phyloP scores from a whole-genome alignment of 2,329 filamentous ascomycete species.

The Pyrenochaeta sp. region DNA sequence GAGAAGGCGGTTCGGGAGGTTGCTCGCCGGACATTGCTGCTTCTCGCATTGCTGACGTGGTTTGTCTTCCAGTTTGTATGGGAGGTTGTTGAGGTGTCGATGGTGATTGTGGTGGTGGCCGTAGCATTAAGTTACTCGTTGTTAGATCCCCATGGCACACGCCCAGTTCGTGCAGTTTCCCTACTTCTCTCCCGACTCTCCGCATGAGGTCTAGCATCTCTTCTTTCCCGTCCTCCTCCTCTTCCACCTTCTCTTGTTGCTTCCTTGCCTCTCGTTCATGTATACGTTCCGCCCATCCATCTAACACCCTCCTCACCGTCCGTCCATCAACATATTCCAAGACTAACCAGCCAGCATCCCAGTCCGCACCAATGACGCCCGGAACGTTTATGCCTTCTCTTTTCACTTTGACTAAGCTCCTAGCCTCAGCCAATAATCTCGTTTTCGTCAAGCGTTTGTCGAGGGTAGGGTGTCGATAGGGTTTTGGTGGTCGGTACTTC shows the following conservation, averaged over 20 bases:
- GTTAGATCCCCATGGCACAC: slow-evolving; percentile 95
- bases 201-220: slow-evolving; percentile 66
- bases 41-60: slow-evolving; percentile 32
- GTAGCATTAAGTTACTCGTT: slow-evolving; percentile 94
- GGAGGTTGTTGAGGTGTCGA: not conserved
- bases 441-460: slow-evolving; percentile 87
- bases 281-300: slow-evolving; percentile 65
- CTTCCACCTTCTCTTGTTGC: slow-evolving; percentile 24
- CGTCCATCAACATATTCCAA: slow-evolving; percentile 63
- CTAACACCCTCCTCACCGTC: slow-evolving; percentile 74
- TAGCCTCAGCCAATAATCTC: slow-evolving; percentile 86
- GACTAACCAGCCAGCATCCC: slow-evolving; percentile 68
- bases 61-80: slow-evolving; percentile 22
- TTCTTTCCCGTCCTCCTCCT: slow-evolving; percentile 30
- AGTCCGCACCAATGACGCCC: slow-evolving; percentile 75
- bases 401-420: slow-evolving; percentile 80
- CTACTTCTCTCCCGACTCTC: slow-evolving; percentile 75
- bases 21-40: slow-evolving; percentile 28
- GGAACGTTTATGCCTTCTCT: slow-evolving; percentile 84
- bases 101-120: slow-evolving; percentile 4
- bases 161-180: slow-evolving; percentile 80
- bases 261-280: slow-evolving; percentile 29
- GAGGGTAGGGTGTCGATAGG: slow-evolving; percentile 89
- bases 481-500: slow-evolving; percentile 90
- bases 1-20: slow-evolving; percentile 6